Conservation (phyloP, 1,284 basidiomycete species). For the Leccinum pachyderme region DNA sequence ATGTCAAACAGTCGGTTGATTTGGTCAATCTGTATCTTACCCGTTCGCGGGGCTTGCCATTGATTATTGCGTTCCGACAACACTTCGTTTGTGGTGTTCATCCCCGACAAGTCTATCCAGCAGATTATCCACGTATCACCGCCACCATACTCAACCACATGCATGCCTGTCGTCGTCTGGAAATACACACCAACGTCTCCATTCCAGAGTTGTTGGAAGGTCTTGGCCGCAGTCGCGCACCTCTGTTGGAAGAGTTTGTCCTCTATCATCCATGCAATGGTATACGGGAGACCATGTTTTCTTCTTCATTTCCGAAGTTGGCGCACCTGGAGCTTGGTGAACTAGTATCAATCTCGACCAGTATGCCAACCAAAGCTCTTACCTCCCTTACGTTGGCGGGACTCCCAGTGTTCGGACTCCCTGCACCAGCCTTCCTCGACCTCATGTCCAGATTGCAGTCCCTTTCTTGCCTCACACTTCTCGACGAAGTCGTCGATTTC, state of each 20-base stretch:
- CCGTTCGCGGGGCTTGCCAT: conserved; percentile 28
- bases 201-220: conserved; percentile 27
- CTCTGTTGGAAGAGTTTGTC: conserved; percentile 25
- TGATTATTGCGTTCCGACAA: conserved; percentile 25
- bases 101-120: conserved; percentile 14
- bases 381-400: conserved; percentile 28
- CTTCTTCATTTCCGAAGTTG: conserved; percentile 25
- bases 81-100: conserved; percentile 21
- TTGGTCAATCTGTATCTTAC: conserved; percentile 28
- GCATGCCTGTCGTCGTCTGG: conserved; percentile 25
- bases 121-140: conserved; percentile 24
- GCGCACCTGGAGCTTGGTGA: conserved; percentile 23
- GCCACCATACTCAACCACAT: conserved; percentile 28
- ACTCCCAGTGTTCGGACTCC: conserved; percentile 23
- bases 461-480: conserved; percentile 25
- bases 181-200: conserved; percentile 27
- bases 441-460: conserved; percentile 23
- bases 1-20: conserved; percentile 27
- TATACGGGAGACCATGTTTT: conserved; percentile 15
- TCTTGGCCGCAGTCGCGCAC: conserved; percentile 22
- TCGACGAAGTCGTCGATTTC: conserved; percentile 33
- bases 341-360: conserved; percentile 16
- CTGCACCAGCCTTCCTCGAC: conserved; percentile 19
- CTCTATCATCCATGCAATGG: conserved; percentile 23
- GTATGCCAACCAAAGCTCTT: conserved; percentile 17